phyloP scores from a whole-genome alignment of 163 green algal species.

The Volvox carteri region DNA sequence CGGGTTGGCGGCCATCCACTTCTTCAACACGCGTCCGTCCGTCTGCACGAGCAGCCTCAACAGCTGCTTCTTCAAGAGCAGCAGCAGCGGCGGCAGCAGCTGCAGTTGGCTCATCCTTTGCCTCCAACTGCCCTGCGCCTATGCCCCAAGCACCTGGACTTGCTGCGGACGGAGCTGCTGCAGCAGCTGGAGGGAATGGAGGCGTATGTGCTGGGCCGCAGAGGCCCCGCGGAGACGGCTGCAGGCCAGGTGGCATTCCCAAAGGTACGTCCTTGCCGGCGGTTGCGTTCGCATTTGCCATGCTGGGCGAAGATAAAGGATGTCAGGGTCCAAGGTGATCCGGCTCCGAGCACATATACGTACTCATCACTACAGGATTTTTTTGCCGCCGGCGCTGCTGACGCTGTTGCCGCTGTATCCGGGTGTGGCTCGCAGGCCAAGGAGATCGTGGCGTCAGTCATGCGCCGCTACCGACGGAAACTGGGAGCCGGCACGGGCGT shows the following conservation, averaged over 20 bases:
- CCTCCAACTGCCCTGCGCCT: conserved; percentile 35
- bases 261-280: conserved; percentile 67
- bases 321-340: background rate
- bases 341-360: background rate
- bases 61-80: background rate
- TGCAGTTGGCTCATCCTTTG: conserved; percentile 5
- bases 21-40: no score
- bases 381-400: background rate
- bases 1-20: no score
- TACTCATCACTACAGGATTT: background rate
- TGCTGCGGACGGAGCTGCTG: conserved; percentile 57
- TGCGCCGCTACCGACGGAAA: conserved; percentile 76
- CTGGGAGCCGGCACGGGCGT: no score
- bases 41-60: background rate
- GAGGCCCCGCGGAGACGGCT: conserved; percentile 64
- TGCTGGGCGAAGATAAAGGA: background rate
- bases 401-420: background rate
- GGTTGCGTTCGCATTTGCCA: no score
- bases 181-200: conserved; percentile 68
- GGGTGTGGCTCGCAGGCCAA: conserved; percentile 71
- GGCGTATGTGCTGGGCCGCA: conserved; percentile 48
- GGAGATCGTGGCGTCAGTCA: conserved; percentile 76
- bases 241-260: conserved; percentile 73
- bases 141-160: conserved; percentile 22
- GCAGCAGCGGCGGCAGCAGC: conserved; percentile 7